Evolutionary conservation across 2,329 filamentous ascomycete genomes (phyloP), one percentile per base, ranked within the genome.

Genomic region (Myriosclerotinia duriaeana): DNA sequence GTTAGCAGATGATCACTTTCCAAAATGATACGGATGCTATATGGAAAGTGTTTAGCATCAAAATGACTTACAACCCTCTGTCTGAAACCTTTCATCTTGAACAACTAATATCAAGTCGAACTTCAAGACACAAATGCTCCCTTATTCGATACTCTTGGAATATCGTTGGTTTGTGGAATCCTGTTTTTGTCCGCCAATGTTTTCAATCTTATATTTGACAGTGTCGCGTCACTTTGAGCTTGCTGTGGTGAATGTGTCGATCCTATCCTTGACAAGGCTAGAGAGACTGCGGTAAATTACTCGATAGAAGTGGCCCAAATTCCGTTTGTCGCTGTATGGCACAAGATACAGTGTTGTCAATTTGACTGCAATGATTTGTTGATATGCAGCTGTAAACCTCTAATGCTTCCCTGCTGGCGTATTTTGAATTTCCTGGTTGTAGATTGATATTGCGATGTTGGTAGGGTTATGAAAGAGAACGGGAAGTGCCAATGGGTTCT

Each of bases 51-150:
- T 53, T 44, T 68, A 66, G 69, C 74, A 75, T 73, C 67, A 69
- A 71, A 73, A 72, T 71, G 73, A 71, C 91, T 85, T 87, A 97
- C 93, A 85, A 97, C 93, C 90, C 91, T 92, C 85, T 96, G 92
- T 82, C 93, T 91, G 81, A 98, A 96, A 79, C 92, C 91, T 84
- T 97, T 97, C 94, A 98, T 97, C 81, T 85, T 90, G 80, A 59
- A 66, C 42, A 42, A 38, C 36, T 42, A 42, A 46, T 65, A 58
- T 64, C 17, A 42, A 64, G 15, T 36, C 34, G 40, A 56, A 40
- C 20, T 17, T 36, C 17, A 34, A 55, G 44, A 59, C 11, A 42
- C 26, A 42, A 38, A 17, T 60, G 36, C 36, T 26, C 36, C 30
- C 15, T 42, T 65, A 14, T 38, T 59, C 17, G 26, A 34, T 59